Evolutionary conservation across 2,329 filamentous ascomycete genomes (phyloP).

Genomic region (Sclerotinia minor): DNA sequence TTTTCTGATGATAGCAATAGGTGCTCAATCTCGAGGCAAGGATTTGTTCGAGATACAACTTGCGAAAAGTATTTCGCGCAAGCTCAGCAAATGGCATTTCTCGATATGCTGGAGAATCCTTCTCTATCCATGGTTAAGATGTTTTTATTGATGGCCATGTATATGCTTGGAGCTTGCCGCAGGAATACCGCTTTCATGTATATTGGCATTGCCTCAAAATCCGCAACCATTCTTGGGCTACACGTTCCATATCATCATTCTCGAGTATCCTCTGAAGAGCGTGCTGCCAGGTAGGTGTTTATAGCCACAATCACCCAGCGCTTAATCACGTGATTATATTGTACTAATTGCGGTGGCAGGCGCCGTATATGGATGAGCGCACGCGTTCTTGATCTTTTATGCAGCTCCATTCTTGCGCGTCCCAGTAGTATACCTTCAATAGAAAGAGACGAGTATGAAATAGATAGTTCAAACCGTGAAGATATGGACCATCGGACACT

Average conservation of each 20-base stretch:
- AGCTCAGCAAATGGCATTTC: conserved; percentile 16
- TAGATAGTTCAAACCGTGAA: conserved; percentile 5
- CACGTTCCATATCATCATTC: conserved; percentile 15
- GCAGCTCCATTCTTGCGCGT: conserved; percentile 17
- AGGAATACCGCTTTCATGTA: conserved; percentile 19
- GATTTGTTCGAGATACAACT: conserved; percentile 4
- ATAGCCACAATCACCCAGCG: no score
- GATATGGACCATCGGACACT: conserved; percentile 9
- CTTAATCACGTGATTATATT: neutral
- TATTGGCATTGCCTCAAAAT: conserved; percentile 15
- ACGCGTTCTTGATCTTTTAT: conserved; percentile 18
- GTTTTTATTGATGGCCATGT: conserved; percentile 17
- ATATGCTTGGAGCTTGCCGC: conserved; percentile 16
- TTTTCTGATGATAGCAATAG: conserved; percentile 20
- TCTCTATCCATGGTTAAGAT: conserved; percentile 12
- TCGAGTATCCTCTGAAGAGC: neutral
- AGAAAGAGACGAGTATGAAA: conserved; percentile 18
- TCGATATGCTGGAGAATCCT: conserved; percentile 13
- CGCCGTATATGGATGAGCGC: conserved; percentile 21
- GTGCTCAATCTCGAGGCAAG: conserved; percentile 16
- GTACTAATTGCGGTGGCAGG: neutral
- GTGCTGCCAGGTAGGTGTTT: conserved; percentile 4
- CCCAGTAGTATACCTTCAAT: conserved; percentile 17
- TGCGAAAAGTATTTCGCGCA: conserved; percentile 16
- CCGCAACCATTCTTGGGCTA: conserved; percentile 18